phyloP scores from a whole-genome alignment of 2,329 filamentous ascomycete genomes.

The Penicillium oxalicum region DNA sequence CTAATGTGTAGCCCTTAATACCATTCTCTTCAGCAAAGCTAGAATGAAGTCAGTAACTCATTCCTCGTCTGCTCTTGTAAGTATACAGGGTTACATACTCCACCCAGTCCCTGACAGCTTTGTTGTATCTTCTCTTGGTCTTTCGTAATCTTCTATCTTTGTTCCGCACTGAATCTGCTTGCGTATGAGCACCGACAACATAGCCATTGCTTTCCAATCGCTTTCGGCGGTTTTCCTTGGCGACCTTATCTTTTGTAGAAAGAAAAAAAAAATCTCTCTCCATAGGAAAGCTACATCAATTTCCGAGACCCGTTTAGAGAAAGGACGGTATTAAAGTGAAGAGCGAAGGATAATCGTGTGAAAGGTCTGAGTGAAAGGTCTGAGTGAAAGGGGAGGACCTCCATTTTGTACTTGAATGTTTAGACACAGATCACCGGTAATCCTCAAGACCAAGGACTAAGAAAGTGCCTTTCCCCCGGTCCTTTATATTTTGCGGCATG shows the following conservation, averaged over 20 bases:
- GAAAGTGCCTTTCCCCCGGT: no score
- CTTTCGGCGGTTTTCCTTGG: no score
- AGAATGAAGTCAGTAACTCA: neutral
- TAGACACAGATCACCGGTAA: no score
- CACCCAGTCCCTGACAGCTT: conserved; percentile 5
- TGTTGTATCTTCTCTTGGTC: conserved; percentile 11
- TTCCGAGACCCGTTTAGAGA: neutral
- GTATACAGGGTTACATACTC: conserved; percentile 5
- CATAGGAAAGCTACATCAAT: neutral
- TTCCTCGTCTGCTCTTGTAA: no score
- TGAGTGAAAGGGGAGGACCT: no score
- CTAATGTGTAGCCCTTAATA: conserved; percentile 5
- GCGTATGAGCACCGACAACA: conserved; percentile 9
- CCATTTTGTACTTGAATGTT: no score
- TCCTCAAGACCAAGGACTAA: no score
- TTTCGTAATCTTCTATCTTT: conserved; percentile 15
- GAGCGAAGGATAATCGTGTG: no score
- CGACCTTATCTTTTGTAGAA: conserved; percentile 10
- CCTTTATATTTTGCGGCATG: neutral
- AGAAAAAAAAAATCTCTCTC: conserved; percentile 10
- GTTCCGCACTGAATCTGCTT: conserved; percentile 7
- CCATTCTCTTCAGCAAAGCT: conserved; percentile 1
- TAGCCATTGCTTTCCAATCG: conserved; percentile 11
- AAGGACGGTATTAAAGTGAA: no score
- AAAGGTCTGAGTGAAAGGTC: no score